phyloP scores from a whole-genome alignment of 1,284 basidiomycete species.

The Fomitopsis schrenkii region DNA sequence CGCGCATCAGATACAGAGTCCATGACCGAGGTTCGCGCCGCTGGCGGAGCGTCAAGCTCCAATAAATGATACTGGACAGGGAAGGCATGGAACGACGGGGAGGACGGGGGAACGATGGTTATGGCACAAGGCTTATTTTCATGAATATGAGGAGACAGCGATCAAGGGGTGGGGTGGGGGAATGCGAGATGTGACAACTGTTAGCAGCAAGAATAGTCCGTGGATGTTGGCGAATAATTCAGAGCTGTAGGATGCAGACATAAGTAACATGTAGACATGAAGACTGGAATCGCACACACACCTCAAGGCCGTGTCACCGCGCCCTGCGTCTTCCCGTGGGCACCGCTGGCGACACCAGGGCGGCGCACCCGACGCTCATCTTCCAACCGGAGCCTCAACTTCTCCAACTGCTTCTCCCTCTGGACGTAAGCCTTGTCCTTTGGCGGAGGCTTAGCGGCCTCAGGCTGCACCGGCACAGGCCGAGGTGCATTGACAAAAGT shows the following conservation, averaged over 20 bases:
- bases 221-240: not conserved
- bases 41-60: constrained; percentile 7
- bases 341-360: not conserved
- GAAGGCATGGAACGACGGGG: not conserved
- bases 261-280: not conserved
- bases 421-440: constrained; percentile 44
- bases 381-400: constrained; percentile 49
- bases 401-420: constrained; percentile 59
- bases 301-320: constrained; percentile 4
- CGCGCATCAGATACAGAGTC: constrained; percentile 4
- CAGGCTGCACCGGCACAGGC: constrained; percentile 8
- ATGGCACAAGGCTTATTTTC: not conserved
- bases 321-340: not conserved
- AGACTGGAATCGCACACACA: not conserved
- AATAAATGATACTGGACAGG: constrained; percentile 1
- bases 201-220: not conserved
- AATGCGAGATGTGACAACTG: not conserved
- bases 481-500: constrained; percentile 14
- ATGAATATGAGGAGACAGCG: not conserved
- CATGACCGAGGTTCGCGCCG: constrained; percentile 1
- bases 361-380: constrained; percentile 28
- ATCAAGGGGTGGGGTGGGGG: not conserved
- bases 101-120: not conserved
- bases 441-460: constrained; percentile 9
- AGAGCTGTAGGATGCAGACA: not conserved